Conservation (phyloP, 2,329 filamentous ascomycete species). For the Lachnellula cervina region DNA sequence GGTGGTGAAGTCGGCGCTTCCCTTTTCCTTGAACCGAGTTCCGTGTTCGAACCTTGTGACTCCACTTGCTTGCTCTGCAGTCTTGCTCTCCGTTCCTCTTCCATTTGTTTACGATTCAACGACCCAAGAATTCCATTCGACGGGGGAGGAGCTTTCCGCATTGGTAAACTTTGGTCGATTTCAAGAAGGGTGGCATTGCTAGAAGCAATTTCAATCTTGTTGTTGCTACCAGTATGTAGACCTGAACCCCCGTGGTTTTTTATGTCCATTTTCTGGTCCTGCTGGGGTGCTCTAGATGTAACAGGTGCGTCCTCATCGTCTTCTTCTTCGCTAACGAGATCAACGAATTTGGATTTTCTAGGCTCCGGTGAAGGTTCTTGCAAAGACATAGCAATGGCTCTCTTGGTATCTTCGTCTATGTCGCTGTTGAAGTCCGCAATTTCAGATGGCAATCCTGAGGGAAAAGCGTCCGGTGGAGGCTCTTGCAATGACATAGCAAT, state of each 20-base stretch:
- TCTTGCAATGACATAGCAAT: slow-evolving; percentile 51
- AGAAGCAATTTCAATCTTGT: not conserved
- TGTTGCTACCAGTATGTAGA: not conserved
- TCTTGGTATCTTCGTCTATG: slow-evolving; percentile 50
- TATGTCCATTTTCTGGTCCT: not conserved
- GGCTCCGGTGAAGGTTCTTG: slow-evolving; percentile 5
- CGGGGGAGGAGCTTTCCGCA: not conserved
- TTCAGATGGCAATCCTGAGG: not conserved
- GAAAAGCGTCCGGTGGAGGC: not conserved
- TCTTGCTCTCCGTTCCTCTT: slow-evolving; percentile 73
- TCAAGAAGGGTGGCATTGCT: not conserved
- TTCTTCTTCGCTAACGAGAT: slow-evolving; percentile 32
- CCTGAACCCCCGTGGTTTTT: not conserved
- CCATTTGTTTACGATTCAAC: slow-evolving; percentile 77
- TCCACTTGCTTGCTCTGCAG: slow-evolving; percentile 44
- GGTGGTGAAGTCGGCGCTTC: slow-evolving; percentile 31
- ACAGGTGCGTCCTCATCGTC: slow-evolving; percentile 32
- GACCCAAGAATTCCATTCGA: slow-evolving; percentile 35
- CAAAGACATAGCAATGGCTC: slow-evolving; percentile 57
- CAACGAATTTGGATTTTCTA: slow-evolving; percentile 22
- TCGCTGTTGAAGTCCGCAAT: slow-evolving; percentile 29
- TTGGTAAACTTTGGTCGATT: not conserved
- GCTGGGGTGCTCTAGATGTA: not conserved
- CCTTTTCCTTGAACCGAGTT: slow-evolving; percentile 20
- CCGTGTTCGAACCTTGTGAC: slow-evolving; percentile 6